Conservation (phyloP, 768 basidiomycete species). For the Leccinum broughii region DNA sequence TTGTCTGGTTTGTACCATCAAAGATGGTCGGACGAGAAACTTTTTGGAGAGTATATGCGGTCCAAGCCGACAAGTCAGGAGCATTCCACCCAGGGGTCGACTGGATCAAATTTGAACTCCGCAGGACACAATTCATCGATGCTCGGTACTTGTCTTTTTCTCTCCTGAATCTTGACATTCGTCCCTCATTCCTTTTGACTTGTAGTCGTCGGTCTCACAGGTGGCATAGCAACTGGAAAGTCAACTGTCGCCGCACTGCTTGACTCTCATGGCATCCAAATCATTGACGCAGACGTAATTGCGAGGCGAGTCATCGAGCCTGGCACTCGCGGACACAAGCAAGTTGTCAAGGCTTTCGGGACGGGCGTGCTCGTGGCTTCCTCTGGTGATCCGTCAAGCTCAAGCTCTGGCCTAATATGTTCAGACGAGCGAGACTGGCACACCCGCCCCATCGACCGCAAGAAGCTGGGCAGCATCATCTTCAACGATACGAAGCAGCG, state of each 20-base stretch:
- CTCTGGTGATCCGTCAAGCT: neutral
- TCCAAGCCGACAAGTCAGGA: neutral
- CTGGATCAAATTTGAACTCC: too few relatives aligned
- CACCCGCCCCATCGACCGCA: constrained; percentile 78
- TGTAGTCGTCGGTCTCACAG: constrained; percentile 90
- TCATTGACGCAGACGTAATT: constrained; percentile 91
- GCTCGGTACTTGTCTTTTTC: constrained; percentile 17
- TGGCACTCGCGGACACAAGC: constrained; percentile 68
- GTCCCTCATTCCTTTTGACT: neutral
- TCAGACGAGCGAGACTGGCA: constrained; percentile 9
- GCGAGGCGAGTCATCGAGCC: constrained; percentile 86
- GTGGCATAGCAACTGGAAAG: constrained; percentile 96
- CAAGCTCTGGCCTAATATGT: neutral
- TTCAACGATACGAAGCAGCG: constrained; percentile 78
- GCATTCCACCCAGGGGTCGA: neutral
- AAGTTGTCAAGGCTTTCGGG: constrained; percentile 75
- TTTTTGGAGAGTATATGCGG: neutral
- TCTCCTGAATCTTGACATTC: neutral
- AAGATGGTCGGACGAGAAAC: neutral
- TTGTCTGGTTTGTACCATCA: constrained; percentile 30
- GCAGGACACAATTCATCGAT: constrained; percentile 1
- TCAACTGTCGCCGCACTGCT: constrained; percentile 85
- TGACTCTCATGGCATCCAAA: constrained; percentile 63
- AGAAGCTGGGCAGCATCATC: constrained; percentile 79
- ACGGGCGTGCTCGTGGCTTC: constrained; percentile 53